Conservation (phyloP, 2,329 filamentous ascomycete species). For the Cercospora berteroae region DNA sequence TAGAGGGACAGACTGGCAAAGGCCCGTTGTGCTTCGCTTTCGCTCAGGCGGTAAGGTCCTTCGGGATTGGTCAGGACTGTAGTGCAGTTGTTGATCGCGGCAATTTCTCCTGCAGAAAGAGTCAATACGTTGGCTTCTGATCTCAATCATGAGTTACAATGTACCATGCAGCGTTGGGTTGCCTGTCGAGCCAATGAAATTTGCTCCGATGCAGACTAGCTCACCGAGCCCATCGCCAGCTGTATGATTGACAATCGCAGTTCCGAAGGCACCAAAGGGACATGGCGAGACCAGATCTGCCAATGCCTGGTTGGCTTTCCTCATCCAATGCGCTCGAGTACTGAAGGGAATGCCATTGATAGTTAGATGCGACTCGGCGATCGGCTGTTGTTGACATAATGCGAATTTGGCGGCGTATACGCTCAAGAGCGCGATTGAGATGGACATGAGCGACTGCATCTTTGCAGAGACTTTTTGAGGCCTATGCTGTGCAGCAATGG, state of each 20-base stretch:
- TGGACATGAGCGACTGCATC: neutral
- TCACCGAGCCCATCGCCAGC: constrained; percentile 42
- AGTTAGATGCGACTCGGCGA: constrained; percentile 7
- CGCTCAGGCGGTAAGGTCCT: constrained; percentile 47
- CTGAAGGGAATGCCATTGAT: constrained; percentile 21
- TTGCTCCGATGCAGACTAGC: constrained; percentile 53
- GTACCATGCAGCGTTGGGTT: constrained; percentile 56
- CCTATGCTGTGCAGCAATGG: neutral
- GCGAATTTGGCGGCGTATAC: neutral
- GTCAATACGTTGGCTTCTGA: neutral
- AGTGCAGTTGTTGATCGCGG: constrained; percentile 56
- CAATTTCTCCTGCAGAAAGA: constrained; percentile 49
- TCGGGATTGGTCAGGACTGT: constrained; percentile 47
- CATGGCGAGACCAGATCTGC: constrained; percentile 48
- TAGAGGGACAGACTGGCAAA: constrained; percentile 53
- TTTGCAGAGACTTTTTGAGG: neutral
- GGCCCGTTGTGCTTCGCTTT: constrained; percentile 45
- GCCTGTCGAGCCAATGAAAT: constrained; percentile 45
- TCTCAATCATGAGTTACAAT: neutral
- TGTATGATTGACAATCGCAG: constrained; percentile 58
- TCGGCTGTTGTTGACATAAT: constrained; percentile 10
- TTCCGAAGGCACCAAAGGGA: constrained; percentile 55
- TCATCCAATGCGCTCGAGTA: constrained; percentile 51
- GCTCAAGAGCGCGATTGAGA: neutral
- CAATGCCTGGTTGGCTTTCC: constrained; percentile 49